Evolutionary conservation across 495 filamentous ascomycete species (phyloP).

Genomic region (Aspergillus bridgeri): DNA sequence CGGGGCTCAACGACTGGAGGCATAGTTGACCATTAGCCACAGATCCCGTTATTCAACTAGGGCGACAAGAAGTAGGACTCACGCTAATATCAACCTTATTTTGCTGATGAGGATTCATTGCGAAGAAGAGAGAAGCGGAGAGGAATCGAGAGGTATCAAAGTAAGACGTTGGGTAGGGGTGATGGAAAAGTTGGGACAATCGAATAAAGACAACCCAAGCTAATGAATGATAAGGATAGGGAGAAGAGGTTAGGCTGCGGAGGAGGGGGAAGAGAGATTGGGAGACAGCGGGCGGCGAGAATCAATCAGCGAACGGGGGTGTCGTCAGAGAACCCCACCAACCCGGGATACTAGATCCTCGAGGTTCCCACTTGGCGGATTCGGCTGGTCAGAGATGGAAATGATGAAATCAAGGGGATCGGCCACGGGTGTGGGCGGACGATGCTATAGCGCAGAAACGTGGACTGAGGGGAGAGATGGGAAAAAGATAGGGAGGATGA

Average conservation of each 20-base stretch:
- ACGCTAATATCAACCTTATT: slow-evolving; percentile 97
- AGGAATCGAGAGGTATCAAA: background rate
- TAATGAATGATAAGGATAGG: slow-evolving; percentile 2
- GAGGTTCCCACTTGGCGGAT: background rate
- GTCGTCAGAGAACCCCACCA: slow-evolving; percentile 26
- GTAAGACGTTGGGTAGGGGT: background rate
- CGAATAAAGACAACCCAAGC: background rate
- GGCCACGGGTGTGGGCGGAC: background rate
- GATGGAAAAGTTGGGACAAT: background rate
- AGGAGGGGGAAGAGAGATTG: slow-evolving; percentile 14
- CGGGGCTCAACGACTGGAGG: slow-evolving; percentile 73
- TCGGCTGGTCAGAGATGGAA: background rate
- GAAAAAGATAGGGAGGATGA: background rate
- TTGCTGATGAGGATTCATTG: slow-evolving; percentile 92
- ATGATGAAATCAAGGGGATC: background rate
- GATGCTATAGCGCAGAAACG: background rate
- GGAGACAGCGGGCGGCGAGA: slow-evolving; percentile 7
- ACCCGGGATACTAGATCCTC: background rate
- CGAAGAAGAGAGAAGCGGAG: slow-evolving; percentile 21
- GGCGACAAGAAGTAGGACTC: slow-evolving; percentile 33
- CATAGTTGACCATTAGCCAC: slow-evolving; percentile 10
- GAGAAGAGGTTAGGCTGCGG: slow-evolving; percentile 4
- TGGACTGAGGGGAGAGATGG: no score
- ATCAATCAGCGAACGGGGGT: slow-evolving; percentile 7
- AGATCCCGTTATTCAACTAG: slow-evolving; percentile 4